Percentiles rank a stretch among this genome's conserved stretches.
phyloP scores from a whole-genome alignment of 179 eudicot genomes.

The Gypsophila paniculata region DNA sequence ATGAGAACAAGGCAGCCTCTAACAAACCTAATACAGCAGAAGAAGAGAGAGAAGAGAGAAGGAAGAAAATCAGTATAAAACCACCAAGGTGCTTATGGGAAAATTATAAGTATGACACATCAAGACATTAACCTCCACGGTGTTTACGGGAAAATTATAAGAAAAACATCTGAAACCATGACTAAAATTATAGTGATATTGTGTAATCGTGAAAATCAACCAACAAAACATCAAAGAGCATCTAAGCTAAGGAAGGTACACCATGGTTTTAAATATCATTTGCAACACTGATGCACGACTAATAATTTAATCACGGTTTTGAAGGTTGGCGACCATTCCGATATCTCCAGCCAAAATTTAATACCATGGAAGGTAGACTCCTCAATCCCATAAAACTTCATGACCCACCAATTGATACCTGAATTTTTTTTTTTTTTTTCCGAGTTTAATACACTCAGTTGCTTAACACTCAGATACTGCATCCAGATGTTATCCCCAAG shows the following conservation, averaged over 20 bases:
- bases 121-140: not conserved
- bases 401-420: no score
- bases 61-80: not conserved
- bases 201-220: not conserved
- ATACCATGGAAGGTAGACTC: no score
- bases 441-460: no score
- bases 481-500: no score
- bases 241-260: conserved; percentile 3
- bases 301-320: no score
- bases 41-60: not conserved
- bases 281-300: no score
- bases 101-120: not conserved
- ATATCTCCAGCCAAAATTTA: no score
- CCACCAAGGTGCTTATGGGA: not conserved
- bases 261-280: no score
- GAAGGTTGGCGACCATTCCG: no score
- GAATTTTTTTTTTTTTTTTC: no score
- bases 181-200: not conserved
- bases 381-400: no score
- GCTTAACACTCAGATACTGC: no score
- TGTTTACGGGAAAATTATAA: not conserved
- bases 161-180: not conserved
- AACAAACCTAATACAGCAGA: conserved; percentile 55
- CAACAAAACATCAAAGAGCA: not conserved
- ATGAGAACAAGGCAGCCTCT: conserved; percentile 58